phyloP scores from a whole-genome alignment of 495 filamentous ascomycete genomes.

The Geoglossum glabrum region DNA sequence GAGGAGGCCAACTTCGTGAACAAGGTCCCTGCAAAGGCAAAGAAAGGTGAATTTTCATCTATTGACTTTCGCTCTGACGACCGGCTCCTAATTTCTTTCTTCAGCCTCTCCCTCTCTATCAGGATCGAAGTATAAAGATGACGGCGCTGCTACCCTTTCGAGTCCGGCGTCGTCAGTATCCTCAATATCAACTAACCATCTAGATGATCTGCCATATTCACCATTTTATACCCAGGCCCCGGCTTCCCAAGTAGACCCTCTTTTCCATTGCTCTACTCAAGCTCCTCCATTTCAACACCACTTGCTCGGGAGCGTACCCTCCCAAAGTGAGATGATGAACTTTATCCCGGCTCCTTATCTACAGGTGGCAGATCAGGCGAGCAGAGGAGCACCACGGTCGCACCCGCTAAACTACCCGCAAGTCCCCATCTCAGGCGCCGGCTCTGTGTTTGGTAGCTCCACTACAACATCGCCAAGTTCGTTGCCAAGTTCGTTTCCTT shows the following conservation, averaged over 20 bases:
- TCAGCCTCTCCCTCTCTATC: neutral
- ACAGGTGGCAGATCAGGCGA: neutral
- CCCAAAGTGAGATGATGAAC: neutral
- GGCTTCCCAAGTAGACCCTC: neutral
- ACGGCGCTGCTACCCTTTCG: neutral
- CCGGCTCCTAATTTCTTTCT: neutral
- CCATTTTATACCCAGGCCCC: neutral
- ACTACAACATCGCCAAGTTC: constrained; percentile 12
- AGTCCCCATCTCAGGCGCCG: constrained; percentile 10
- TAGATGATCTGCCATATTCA: neutral
- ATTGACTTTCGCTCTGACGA: neutral
- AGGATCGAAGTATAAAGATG: neutral
- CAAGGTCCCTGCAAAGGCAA: constrained; percentile 25
- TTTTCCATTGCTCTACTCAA: neutral
- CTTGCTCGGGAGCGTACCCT: neutral
- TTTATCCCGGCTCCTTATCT: neutral
- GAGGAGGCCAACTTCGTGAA: constrained; percentile 42
- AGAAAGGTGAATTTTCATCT: constrained; percentile 24
- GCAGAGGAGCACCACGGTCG: neutral
- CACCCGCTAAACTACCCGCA: constrained; percentile 4
- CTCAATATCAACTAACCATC: neutral
- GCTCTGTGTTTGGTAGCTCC: constrained; percentile 18
- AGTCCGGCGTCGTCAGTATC: neutral
- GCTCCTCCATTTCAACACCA: neutral
- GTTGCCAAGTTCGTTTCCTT: constrained; percentile 14